These are phyloP conservation scores for Chaetomium fimeti DNA, from an alignment of 495 filamentous ascomycete species.

Conservation along the genomic window DNA sequence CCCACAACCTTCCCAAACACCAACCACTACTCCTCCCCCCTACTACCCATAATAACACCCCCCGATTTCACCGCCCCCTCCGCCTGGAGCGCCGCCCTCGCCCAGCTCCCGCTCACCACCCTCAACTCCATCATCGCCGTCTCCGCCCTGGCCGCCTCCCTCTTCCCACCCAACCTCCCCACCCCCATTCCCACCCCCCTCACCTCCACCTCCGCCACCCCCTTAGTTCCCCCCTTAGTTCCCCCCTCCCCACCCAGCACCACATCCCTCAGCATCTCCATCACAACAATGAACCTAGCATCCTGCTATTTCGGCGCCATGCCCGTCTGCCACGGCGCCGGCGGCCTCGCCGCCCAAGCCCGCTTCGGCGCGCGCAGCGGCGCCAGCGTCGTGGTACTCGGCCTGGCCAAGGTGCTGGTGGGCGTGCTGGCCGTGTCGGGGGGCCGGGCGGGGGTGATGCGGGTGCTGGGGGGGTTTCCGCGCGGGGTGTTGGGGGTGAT, in stretches of 20 bases:
- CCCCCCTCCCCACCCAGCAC: constrained; percentile 37
- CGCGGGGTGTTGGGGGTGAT: constrained; percentile 74
- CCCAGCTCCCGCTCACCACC: constrained; percentile 84
- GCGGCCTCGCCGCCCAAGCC: constrained; percentile 84
- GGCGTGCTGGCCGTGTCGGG: constrained; percentile 59
- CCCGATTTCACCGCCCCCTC: constrained; percentile 53
- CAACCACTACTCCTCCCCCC: background rate
- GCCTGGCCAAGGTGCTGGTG: constrained; percentile 69
- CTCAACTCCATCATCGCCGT: constrained; percentile 91
- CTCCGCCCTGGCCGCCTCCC: constrained; percentile 64
- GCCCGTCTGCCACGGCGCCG: constrained; percentile 93
- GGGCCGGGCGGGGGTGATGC: constrained; percentile 50
- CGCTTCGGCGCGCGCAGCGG: constrained; percentile 89
- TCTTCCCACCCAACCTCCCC: constrained; percentile 86
- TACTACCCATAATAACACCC: constrained; percentile 20
- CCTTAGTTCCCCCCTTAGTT: constrained; percentile 75
- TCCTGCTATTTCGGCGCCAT: constrained; percentile 91
- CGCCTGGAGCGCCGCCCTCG: constrained; percentile 60
- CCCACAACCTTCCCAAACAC: constrained; percentile 19
- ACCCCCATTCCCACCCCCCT: constrained; percentile 87
- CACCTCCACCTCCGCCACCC: constrained; percentile 84
- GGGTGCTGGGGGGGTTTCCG: constrained; percentile 69
- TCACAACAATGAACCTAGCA: constrained; percentile 76
- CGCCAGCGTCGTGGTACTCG: constrained; percentile 75
- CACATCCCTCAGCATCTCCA: constrained; percentile 74